These are phyloP conservation scores for Schizosaccharomyces osmophilus DNA, from an alignment of 805 yeast genomes.

Conservation along the genomic window DNA sequence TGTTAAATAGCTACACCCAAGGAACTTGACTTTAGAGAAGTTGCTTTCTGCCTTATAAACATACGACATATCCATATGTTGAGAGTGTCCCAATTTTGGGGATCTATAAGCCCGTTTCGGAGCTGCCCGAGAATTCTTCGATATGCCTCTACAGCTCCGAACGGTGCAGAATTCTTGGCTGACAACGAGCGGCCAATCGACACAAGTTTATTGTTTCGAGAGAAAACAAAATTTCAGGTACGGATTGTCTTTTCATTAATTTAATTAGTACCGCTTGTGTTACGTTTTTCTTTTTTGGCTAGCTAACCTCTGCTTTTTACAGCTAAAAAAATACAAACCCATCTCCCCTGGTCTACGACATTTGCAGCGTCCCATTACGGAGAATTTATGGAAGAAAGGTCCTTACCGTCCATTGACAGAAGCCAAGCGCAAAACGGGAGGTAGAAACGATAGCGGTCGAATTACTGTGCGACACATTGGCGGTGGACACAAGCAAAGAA, in stretches of 20 bases:
- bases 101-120: neutral
- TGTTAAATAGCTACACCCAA: no score
- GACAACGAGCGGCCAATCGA: neutral
- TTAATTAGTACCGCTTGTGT: no score
- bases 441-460: conserved; percentile 71
- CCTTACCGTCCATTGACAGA: conserved; percentile 57
- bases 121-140: neutral
- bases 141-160: neutral
- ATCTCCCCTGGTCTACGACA: conserved; percentile 18
- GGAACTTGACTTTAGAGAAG: no score
- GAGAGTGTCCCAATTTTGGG: neutral
- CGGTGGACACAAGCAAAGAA: conserved; percentile 83
- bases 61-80: neutral
- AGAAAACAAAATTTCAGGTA: neutral
- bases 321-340: conserved; percentile 6
- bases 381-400: conserved; percentile 63
- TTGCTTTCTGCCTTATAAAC: neutral
- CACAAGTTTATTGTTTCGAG: neutral
- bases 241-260: neutral
- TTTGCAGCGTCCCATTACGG: conserved; percentile 69
- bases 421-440: conserved; percentile 49
- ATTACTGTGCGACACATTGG: conserved; percentile 89
- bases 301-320: neutral
- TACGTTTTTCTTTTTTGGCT: neutral
- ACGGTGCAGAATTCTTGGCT: neutral